These are phyloP conservation scores for Colletotrichum echinochloae DNA, from an alignment of 2,329 filamentous ascomycete genomes.

Conservation along the genomic window DNA sequence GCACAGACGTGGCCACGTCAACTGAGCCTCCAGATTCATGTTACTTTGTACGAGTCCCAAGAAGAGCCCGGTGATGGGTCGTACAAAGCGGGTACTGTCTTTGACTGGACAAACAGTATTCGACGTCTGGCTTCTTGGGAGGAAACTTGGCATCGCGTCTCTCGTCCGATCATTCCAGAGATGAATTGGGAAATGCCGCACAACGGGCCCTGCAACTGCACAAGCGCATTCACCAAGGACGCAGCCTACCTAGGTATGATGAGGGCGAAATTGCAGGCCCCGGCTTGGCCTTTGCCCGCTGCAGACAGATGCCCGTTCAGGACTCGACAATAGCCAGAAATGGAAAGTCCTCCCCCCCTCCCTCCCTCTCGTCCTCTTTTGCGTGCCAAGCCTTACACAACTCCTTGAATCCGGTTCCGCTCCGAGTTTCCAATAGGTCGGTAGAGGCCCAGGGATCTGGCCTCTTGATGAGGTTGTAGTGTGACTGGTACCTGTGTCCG, in stretches of 20 bases:
- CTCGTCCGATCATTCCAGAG: constrained; percentile 33
- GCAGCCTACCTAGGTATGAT: too few relatives aligned
- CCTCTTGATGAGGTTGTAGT: background rate
- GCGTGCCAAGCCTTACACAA: background rate
- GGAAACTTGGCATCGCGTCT: constrained; percentile 28
- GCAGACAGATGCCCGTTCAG: constrained; percentile 25
- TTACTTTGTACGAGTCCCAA: background rate
- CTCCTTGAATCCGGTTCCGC: background rate
- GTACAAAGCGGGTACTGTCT: background rate
- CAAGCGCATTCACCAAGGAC: constrained; percentile 5
- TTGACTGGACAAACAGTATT: constrained; percentile 30
- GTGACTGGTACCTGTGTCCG: background rate
- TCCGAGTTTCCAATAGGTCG: background rate
- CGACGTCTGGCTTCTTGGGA: constrained; percentile 25
- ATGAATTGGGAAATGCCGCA: constrained; percentile 22
- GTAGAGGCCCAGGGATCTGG: constrained; percentile 1
- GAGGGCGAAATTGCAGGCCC: constrained; percentile 27
- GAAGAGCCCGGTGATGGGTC: constrained; percentile 14
- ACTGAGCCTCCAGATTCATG: constrained; percentile 21
- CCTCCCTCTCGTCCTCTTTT: background rate
- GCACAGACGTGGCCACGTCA: constrained; percentile 27
- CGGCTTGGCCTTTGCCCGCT: constrained; percentile 26
- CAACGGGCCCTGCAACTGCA: constrained; percentile 15
- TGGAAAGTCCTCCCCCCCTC: background rate
- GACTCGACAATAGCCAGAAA: background rate